These are phyloP conservation scores for Clarireedia hainanense DNA, from an alignment of 2,329 filamentous ascomycete species.

Conservation along the genomic window DNA sequence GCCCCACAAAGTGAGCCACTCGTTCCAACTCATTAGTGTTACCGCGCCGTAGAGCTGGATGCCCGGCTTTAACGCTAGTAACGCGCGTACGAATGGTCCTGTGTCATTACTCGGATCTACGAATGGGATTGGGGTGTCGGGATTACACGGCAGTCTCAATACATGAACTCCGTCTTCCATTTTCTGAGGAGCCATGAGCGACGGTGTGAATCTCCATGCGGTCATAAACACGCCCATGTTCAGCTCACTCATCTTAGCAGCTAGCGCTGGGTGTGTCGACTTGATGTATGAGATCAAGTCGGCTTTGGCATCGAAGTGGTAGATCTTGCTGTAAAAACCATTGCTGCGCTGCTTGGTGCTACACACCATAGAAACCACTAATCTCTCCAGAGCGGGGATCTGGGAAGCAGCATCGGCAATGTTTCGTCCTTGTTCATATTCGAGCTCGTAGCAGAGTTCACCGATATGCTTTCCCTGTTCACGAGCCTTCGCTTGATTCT, in stretches of 20 bases:
- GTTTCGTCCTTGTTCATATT: conserved; percentile 32
- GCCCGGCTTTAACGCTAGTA: conserved; percentile 18
- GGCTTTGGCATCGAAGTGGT: conserved; percentile 30
- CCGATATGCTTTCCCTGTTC: conserved; percentile 15
- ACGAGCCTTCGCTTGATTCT: neutral
- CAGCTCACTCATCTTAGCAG: conserved; percentile 27
- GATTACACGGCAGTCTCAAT: neutral
- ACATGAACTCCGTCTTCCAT: neutral
- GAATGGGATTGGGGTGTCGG: conserved; percentile 9
- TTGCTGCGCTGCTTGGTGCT: conserved; percentile 31
- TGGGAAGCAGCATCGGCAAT: conserved; percentile 31
- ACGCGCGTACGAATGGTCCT: conserved; percentile 20
- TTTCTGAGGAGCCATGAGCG: neutral
- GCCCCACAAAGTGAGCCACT: conserved; percentile 14
- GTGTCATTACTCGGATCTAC: conserved; percentile 13
- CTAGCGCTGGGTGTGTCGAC: conserved; percentile 23
- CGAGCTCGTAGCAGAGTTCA: conserved; percentile 26
- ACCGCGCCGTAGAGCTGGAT: conserved; percentile 18
- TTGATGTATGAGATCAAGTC: conserved; percentile 28
- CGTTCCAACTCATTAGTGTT: conserved; percentile 12
- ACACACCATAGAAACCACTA: conserved; percentile 33
- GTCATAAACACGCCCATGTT: conserved; percentile 27
- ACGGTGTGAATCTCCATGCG: conserved; percentile 13
- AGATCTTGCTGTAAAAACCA: conserved; percentile 19
- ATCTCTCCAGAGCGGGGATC: conserved; percentile 29